These are phyloP conservation scores for Arctium lappa DNA, from an alignment of 129 eudicot genomes.

Conservation along the genomic window DNA sequence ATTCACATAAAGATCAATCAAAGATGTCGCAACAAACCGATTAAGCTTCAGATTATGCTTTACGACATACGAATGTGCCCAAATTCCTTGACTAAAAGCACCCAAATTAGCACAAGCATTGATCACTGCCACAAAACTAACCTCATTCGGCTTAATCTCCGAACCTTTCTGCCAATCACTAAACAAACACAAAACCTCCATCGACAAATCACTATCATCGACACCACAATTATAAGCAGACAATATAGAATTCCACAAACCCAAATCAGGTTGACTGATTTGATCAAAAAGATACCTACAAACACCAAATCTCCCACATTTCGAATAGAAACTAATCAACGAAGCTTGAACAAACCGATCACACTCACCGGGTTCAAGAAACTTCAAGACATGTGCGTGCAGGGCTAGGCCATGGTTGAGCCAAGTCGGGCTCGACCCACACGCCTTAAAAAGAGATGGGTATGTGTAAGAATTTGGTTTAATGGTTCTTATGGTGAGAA, in stretches of 20 bases:
- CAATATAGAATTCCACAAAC: slow-evolving; percentile 62
- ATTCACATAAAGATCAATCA: slow-evolving; percentile 54
- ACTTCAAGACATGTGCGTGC: slow-evolving; percentile 59
- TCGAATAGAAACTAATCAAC: slow-evolving; percentile 61
- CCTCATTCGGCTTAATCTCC: slow-evolving; percentile 50
- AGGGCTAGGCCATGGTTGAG: slow-evolving; percentile 49
- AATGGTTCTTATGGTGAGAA: slow-evolving; percentile 29
- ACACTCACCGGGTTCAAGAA: slow-evolving; percentile 35
- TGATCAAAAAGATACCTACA: slow-evolving; percentile 47
- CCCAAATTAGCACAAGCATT: slow-evolving; percentile 69
- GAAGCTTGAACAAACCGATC: slow-evolving; percentile 71
- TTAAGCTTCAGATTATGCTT: slow-evolving; percentile 48
- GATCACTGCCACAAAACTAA: slow-evolving; percentile 56
- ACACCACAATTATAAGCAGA: slow-evolving; percentile 36
- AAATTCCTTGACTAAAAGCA: slow-evolving; percentile 62
- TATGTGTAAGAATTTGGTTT: slow-evolving; percentile 64
- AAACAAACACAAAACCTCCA: slow-evolving; percentile 61
- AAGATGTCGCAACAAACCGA: slow-evolving; percentile 49
- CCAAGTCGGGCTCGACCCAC: slow-evolving; percentile 49
- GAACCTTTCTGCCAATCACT: slow-evolving; percentile 44
- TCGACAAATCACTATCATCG: slow-evolving; percentile 27
- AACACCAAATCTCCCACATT: slow-evolving; percentile 49
- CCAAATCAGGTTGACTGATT: slow-evolving; percentile 57
- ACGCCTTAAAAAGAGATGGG: slow-evolving; percentile 76
- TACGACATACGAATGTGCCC: slow-evolving; percentile 58